These are phyloP conservation scores for Phaeophleospora eucalypticola DNA, from an alignment of 2,329 filamentous ascomycete genomes.

Conservation along the genomic window DNA sequence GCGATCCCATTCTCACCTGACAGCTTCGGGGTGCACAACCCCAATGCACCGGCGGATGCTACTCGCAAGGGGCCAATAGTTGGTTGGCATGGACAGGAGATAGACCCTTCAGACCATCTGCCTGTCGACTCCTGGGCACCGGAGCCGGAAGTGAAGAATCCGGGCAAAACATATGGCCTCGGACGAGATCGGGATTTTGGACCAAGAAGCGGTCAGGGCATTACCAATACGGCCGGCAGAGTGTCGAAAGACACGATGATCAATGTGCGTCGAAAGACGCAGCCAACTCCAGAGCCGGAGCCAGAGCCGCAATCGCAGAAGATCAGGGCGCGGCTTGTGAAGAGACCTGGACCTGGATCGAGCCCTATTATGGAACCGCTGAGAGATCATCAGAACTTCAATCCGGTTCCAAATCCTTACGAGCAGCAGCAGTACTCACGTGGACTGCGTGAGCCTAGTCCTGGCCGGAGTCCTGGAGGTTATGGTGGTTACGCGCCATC, in stretches of 20 bases:
- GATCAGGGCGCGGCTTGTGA: constrained; percentile 58
- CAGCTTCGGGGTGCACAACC: constrained; percentile 70
- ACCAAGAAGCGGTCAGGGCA: constrained; percentile 23
- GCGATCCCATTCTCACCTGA: constrained; percentile 70
- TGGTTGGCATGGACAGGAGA: constrained; percentile 68
- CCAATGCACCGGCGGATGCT: constrained; percentile 31
- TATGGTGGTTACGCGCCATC: constrained; percentile 12
- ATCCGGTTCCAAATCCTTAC: constrained; percentile 47
- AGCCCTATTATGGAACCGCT: constrained; percentile 16
- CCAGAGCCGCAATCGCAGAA: constrained; percentile 24
- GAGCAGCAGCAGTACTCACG: constrained; percentile 42
- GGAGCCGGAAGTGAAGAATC: constrained; percentile 62
- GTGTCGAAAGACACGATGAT: constrained; percentile 31
- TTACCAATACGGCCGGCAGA: constrained; percentile 14
- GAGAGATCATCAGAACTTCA: constrained; percentile 41
- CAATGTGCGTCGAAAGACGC: constrained; percentile 28
- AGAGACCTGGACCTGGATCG: constrained; percentile 42
- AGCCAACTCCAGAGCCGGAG: constrained; percentile 34
- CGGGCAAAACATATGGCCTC: constrained; percentile 33
- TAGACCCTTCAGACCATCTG: constrained; percentile 77
- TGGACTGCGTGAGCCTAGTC: constrained; percentile 34
- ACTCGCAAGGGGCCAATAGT: constrained; percentile 62
- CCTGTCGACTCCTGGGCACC: constrained; percentile 74
- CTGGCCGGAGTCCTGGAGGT: not conserved
- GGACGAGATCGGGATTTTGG: constrained; percentile 34